These are phyloP conservation scores for Yamadazyma atmosphaerica DNA, from an alignment of 1,139 yeast species.

Conservation along the genomic window DNA sequence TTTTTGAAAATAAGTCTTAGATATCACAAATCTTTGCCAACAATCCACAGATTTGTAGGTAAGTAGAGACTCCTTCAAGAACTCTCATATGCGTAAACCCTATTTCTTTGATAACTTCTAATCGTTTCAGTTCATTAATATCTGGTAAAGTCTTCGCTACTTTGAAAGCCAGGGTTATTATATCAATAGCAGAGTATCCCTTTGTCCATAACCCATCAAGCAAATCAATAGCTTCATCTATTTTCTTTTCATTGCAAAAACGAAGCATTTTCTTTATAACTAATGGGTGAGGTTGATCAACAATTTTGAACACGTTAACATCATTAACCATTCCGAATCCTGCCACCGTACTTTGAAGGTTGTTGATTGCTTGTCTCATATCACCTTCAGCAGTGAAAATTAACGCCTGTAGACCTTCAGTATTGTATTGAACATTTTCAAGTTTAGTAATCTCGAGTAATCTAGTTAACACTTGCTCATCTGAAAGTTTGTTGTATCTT, in stretches of 20 bases:
- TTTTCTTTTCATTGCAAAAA: constrained; percentile 38
- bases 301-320: constrained; percentile 90
- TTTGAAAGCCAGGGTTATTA: constrained; percentile 84
- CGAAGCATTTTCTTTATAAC: constrained; percentile 75
- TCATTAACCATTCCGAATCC: constrained; percentile 91
- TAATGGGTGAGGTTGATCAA: constrained; percentile 95
- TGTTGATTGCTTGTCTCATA: constrained; percentile 97
- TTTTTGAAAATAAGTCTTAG: constrained; percentile 7
- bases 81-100: constrained; percentile 92
- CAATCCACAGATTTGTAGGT: constrained; percentile 82
- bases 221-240: constrained; percentile 69
- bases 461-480: constrained; percentile 80
- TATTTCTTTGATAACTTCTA: constrained; percentile 79
- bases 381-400: constrained; percentile 98
- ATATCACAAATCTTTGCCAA: constrained; percentile 59
- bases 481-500: constrained; percentile 77
- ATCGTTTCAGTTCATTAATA: constrained; percentile 62
- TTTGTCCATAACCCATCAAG: constrained; percentile 77
- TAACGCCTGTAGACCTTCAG: constrained; percentile 91
- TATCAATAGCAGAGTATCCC: constrained; percentile 93
- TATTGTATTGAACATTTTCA: constrained; percentile 77
- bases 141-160: constrained; percentile 78
- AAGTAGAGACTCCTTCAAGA: constrained; percentile 88
- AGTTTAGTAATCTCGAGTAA: constrained; percentile 67
- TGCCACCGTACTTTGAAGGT: constrained; percentile 88